Evolutionary conservation across 73 alveolate species (phyloP).

Genomic region (Stentor roeselii): DNA sequence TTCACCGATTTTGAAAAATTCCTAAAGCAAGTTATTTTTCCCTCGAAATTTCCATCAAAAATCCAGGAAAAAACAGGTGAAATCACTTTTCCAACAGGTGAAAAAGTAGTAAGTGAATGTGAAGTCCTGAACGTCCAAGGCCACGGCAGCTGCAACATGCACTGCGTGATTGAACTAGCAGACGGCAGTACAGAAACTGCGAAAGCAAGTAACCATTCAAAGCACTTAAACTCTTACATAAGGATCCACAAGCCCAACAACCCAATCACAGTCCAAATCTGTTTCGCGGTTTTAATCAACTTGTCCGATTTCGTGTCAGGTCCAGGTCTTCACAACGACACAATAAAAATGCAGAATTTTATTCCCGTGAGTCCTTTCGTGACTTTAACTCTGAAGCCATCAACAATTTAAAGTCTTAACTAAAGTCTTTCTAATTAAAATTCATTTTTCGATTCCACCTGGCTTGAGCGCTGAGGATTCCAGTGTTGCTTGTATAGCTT

Average conservation of each 20-base stretch:
- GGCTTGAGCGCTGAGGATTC: conserved; percentile 47
- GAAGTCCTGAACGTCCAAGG: conserved; percentile 23
- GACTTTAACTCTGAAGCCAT: not conserved
- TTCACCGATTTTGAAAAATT: not conserved
- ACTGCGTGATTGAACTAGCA: conserved; percentile 4
- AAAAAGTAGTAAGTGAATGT: conserved; percentile 7
- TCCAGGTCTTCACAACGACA: conserved; percentile 1
- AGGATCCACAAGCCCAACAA: conserved; percentile 8
- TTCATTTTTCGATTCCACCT: too few species aligned
- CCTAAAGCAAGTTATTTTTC: not conserved
- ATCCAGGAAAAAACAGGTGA: not conserved
- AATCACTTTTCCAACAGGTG: conserved; percentile 12
- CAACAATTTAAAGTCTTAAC: too few species aligned
- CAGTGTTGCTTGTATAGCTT: conserved; percentile 49
- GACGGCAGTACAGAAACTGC: conserved; percentile 21
- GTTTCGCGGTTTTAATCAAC: not conserved
- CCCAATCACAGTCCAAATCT: not conserved
- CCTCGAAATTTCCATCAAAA: not conserved
- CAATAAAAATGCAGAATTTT: not conserved
- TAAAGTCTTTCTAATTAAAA: too few species aligned
- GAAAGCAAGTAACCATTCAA: conserved; percentile 3
- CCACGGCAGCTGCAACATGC: not conserved
- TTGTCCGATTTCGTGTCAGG: not conserved
- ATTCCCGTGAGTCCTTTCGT: not conserved
- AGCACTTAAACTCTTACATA: not conserved